Base-by-base conservation (phyloP, 176 grass and related monocot genomes). In the Lolium rigidum region DNA sequence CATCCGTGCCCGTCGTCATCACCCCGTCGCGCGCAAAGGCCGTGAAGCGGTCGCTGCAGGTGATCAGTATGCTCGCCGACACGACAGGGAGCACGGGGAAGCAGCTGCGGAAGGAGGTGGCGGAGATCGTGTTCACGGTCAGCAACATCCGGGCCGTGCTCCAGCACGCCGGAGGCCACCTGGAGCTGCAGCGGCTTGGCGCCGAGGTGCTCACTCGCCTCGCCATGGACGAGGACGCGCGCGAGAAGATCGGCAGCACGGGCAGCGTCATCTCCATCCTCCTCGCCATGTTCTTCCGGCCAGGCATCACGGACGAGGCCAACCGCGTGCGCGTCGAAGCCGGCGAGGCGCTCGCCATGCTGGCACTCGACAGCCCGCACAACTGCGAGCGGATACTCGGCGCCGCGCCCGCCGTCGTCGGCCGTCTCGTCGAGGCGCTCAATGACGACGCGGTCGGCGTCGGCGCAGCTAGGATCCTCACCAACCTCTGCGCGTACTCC, bases 121-220 rank as follows among this genome's bases (percentile, higher is more conserved):
- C 89, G 2, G 89, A 90, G 83, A 92, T 93, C 64, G 89, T 95
- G 50, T 94, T 98, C 60, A 92, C 89, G 1, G 86, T 87, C 4
- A 95, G 93, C 87, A 98, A 95, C 91, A 89, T 98, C 77, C 78
- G 91, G n/a, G 85, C 87, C 17, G 86, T 98, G 39, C 85, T 98
- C 44, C 89, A 48, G 35, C 41, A 89, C 31, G 80, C 72, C 26
- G 58, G 38, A 9, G 13, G 22, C 9, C 77, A 92, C 70, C 21
- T 69, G 1, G 59, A 65, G 18, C 87, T 95, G 12, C 89, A 86
- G 44, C 86, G 78, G 80, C 78, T 98, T 15, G 88, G 81, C 7
- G 81, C 89, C 8, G 91, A 98, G 84, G 89, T 93, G 71, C 43
- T 95, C 3, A 88, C 93, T 13, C 86, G 92, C 8, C 87, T 95